Base-by-base conservation (phyloP, 176 grass and related monocot species). In the Rhipidocladum racemiflorum region DNA sequence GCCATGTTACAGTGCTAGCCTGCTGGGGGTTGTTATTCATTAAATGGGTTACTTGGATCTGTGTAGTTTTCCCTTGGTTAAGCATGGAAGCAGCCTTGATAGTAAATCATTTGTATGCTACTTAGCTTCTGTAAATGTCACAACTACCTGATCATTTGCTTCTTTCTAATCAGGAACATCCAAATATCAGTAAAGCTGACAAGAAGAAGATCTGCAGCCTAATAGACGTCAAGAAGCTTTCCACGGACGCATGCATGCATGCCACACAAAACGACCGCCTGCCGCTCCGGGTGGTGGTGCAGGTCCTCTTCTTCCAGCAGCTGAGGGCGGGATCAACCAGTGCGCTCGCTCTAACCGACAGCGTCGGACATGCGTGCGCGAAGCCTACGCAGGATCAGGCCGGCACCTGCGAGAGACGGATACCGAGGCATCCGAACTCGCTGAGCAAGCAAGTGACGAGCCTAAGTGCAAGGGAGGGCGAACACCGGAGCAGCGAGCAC, bases 231-330 rank as follows among this genome's bases (percentile, higher is more conserved):
- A 95, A 92, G 88, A 96, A 90, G 78, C 89, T 99, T 75, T 93
- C 93, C 0, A 65, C 87, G 27, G 91, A 99, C 77, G 97, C 89
- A 51, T 93, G 87, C 38, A 71, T 90, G 61, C 93, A 99, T 17
- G 91, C 97, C 4, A 92, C 93, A 7, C 97, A 99, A 83, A 99
- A 99, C 15, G 93, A 99, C 73, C 83, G 87, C 56, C 86, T 99
- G 68, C 97, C 93, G 7, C 97, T 99, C 39, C 89, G 97, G 40
- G 78, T 93, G 21, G 91, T 99, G 69, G 97, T 99, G 14, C 97
- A 96, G 76, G 97, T 96, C 21, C 91, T 99, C 64, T 99, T 96
- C 89, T 99, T 99, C 62, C 93, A 99, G 64, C 97, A 99, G 72
- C 65, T 93, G 50, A 92, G 86, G 38, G 71, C 77, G 4, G 82